Base-by-base conservation (phyloP, 257 asterid species). In the Fraxinus quadrangulata region DNA sequence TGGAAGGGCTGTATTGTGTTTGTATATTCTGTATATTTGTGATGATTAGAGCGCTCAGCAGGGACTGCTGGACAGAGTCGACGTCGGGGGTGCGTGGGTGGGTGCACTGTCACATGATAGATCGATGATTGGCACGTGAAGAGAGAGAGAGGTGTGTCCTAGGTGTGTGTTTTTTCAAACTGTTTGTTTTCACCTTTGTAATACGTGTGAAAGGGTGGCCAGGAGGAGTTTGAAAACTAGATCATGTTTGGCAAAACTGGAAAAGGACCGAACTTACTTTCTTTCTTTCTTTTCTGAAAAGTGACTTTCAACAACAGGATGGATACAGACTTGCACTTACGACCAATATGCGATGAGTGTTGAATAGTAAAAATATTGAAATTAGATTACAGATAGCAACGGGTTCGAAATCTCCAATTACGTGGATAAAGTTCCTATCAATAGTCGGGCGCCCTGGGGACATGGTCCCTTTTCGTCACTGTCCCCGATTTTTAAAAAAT, bases 51-150 rank as follows among this genome's bases (percentile, higher is more conserved):
- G 84, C 81, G 76, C 70, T 39, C 31, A 72, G 69, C 78, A 79
- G 77, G 8, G 84, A 74, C 78, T 80, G 84, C 82, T 66, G 83
- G 49, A 10, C 68, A 63, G 36, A 24, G 34, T 16, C 10, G 37
- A 10, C 61, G 39, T 31, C 49, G 37, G 33, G 81, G 39, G 81
- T 8, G 75, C 68, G 80, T 71, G 37, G 71, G 49, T 11, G 31
- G 7, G 21, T 56, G 69, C 69, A 26, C 34, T 11, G 73, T 90
- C 98, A 92, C 95, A 84, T 90, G 98, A 90, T 85, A 82, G 78
- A 73, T 74, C 83, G 83, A 88, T 84, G 90, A 89, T 82, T 86
- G 87, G 90, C 98, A 92, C 95, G 96, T 93, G 98, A 84, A 79
- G 90, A 76, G 85, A 80, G 92, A 77, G 26, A 56, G 26, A 6